Evolutionary conservation across 2,329 filamentous ascomycete genomes (phyloP), one percentile per base, ranked within the genome.

Genomic region (Cercospora brassicicola): DNA sequence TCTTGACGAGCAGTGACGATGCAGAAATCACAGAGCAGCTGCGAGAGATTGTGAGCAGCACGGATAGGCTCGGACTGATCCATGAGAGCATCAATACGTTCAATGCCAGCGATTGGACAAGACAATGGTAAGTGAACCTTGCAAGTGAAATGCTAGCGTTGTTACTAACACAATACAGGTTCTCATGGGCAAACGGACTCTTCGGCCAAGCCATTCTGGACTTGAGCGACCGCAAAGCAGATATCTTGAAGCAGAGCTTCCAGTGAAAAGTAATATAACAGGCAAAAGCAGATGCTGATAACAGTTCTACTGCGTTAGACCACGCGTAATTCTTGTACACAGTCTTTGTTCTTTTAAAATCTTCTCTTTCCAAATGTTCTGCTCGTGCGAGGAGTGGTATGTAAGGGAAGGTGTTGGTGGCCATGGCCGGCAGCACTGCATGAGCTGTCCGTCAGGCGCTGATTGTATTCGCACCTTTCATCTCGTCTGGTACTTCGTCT

Each of bases 21-120:
- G 76, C 74, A 0, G 84, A 85, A 75, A 84, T 85, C 65, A 77
- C 75, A 6, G 77, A 76, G 13, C 79, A 83, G 72, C 68, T 86
- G 68, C 74, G 75, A 68, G 77, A 82, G 74, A 79, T 85, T 65
- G 74, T 86, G 28, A 80, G 79, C 66, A 83, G 78, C 53, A 85
- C 84, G 4, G 82, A 80, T 73, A 80, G 82, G 4, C 73, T 84
- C 30, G 84, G 84, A 0, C 71, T 85, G 73, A 82, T 85, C 20
- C 84, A 86, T 68, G 84, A 85, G 76, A 85, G 82, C 66, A 80
- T 85, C 69, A 84, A 84, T 69, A 79, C 78, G n/a, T 84, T 80
- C 70, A 82, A 85, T 69, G 73, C 74, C 33, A 79, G 72, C 15
- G 76, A 81, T 67, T 85, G 81, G 79, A 83, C 83, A 28, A 78